Percentiles rank a stretch among this genome's conserved stretches.
phyloP scores from a whole-genome alignment of 2,329 filamentous ascomycete species.

The Ilyonectria destructans region DNA sequence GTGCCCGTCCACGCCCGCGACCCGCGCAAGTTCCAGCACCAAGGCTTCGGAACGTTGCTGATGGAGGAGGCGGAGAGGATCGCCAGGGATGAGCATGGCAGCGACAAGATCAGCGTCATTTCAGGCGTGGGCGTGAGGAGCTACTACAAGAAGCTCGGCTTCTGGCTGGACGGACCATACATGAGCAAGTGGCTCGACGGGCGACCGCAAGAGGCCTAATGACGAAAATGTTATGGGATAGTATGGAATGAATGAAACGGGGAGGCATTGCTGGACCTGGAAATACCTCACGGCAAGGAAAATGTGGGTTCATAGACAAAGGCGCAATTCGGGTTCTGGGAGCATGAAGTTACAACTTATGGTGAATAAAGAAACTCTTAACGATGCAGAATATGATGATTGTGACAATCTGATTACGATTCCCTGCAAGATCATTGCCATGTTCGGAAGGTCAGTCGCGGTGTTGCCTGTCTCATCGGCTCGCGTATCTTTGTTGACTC shows the following conservation, averaged over 20 bases:
- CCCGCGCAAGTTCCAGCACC: slow-evolving; percentile 97
- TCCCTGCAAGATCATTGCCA: slow-evolving; percentile 8
- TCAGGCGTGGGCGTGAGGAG: slow-evolving; percentile 97
- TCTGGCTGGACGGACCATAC: slow-evolving; percentile 93
- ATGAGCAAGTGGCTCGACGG: slow-evolving; percentile 79
- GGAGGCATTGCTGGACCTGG: slow-evolving; percentile 21
- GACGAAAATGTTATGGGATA: slow-evolving; percentile 22
- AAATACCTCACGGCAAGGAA: slow-evolving; percentile 39
- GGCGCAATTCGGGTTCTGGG: slow-evolving; percentile 38
- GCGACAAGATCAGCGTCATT: slow-evolving; percentile 95
- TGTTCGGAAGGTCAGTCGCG: not conserved
- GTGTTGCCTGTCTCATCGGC: not conserved
- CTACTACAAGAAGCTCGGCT: slow-evolving; percentile 95
- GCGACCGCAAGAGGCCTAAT: slow-evolving; percentile 46
- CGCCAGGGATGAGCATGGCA: slow-evolving; percentile 93
- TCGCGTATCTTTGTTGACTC: slow-evolving; percentile 1
- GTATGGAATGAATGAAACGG: slow-evolving; percentile 5
- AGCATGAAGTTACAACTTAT: slow-evolving; percentile 34
- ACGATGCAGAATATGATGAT: not conserved
- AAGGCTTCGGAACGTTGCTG: slow-evolving; percentile 93
- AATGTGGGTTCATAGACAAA: slow-evolving; percentile 40
- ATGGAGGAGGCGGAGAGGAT: slow-evolving; percentile 99
- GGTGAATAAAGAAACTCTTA: slow-evolving; percentile 18
- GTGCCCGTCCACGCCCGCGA: slow-evolving; percentile 98
- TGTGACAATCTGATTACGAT: slow-evolving; percentile 21